These are phyloP conservation scores for Trametes hirsuta DNA, from an alignment of 1,284 basidiomycete genomes.

Conservation along the genomic window DNA sequence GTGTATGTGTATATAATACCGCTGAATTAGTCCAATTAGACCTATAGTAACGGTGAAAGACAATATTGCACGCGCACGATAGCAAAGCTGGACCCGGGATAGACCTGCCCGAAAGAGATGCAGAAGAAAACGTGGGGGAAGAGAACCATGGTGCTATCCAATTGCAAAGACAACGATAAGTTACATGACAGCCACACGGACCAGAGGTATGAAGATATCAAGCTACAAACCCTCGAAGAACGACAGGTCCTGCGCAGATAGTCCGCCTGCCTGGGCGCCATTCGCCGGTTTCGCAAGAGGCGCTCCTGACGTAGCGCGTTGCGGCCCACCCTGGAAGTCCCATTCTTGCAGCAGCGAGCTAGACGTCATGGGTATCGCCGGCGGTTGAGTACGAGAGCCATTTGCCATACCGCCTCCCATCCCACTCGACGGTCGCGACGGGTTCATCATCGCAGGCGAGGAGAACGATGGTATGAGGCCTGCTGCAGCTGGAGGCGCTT, in stretches of 20 bases:
- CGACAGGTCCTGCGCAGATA: slow-evolving; percentile 74
- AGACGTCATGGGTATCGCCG: slow-evolving; percentile 12
- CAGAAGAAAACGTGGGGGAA: no score
- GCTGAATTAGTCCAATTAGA: background rate
- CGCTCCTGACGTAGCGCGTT: slow-evolving; percentile 7
- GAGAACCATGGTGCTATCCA: background rate
- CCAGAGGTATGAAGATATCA: background rate
- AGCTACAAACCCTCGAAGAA: slow-evolving; percentile 70
- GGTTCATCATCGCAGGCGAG: slow-evolving; percentile 16
- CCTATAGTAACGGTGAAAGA: no score
- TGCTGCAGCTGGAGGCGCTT: slow-evolving; percentile 11
- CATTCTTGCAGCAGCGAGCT: slow-evolving; percentile 14
- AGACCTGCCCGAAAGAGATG: no score
- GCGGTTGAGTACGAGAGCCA: background rate
- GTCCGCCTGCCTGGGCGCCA: slow-evolving; percentile 40
- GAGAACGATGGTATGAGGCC: slow-evolving; percentile 20
- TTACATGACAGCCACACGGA: slow-evolving; percentile 15
- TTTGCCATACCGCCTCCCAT: slow-evolving; percentile 9
- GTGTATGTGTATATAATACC: background rate
- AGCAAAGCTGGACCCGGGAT: no score
- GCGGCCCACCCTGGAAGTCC: slow-evolving; percentile 7
- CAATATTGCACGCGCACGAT: no score
- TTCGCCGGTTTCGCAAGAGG: slow-evolving; percentile 33
- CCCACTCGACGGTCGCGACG: slow-evolving; percentile 15
- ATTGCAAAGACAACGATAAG: slow-evolving; percentile 7